Evolutionary conservation across 1,284 basidiomycete species (phyloP).

Genomic region (Cryptococcus depauperatus): DNA sequence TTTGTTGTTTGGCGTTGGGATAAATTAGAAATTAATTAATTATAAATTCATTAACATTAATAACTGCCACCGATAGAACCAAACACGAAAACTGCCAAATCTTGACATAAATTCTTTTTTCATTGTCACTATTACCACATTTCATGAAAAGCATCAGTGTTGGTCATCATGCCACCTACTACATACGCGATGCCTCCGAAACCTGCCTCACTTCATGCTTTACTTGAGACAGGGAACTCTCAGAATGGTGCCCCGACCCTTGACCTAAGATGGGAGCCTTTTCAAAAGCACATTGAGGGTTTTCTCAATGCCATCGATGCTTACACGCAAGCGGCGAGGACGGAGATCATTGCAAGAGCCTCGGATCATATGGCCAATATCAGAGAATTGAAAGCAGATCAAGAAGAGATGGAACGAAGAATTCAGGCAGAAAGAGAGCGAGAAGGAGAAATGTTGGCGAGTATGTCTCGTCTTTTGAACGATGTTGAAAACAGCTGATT

Average conservation of each 20-base stretch:
- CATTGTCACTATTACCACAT: neutral
- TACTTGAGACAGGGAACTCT: conserved; percentile 17
- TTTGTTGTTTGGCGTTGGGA: conserved; percentile 3
- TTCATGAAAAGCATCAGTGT: neutral
- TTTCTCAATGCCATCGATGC: conserved; percentile 37
- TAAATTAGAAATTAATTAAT: neutral
- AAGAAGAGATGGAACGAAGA: conserved; percentile 33
- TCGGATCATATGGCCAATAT: conserved; percentile 24
- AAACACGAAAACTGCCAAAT: conserved; percentile 3
- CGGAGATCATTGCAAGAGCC: conserved; percentile 31
- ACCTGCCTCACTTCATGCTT: conserved; percentile 18
- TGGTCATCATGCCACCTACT: conserved; percentile 11
- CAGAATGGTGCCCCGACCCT: conserved; percentile 16
- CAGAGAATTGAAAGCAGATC: conserved; percentile 30
- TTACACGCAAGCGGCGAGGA: conserved; percentile 32
- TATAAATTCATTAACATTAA: neutral
- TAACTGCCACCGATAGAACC: conserved; percentile 3
- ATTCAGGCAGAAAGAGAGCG: conserved; percentile 36
- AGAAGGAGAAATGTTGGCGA: conserved; percentile 40
- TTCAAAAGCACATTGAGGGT: conserved; percentile 30
- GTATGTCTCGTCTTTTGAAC: conserved; percentile 18
- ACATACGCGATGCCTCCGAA: conserved; percentile 15
- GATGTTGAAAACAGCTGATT: neutral
- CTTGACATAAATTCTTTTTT: neutral
- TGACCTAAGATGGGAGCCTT: conserved; percentile 34